These are phyloP conservation scores for Penicillium sp. DNA, from an alignment of 2,329 filamentous ascomycete genomes.

Conservation along the genomic window DNA sequence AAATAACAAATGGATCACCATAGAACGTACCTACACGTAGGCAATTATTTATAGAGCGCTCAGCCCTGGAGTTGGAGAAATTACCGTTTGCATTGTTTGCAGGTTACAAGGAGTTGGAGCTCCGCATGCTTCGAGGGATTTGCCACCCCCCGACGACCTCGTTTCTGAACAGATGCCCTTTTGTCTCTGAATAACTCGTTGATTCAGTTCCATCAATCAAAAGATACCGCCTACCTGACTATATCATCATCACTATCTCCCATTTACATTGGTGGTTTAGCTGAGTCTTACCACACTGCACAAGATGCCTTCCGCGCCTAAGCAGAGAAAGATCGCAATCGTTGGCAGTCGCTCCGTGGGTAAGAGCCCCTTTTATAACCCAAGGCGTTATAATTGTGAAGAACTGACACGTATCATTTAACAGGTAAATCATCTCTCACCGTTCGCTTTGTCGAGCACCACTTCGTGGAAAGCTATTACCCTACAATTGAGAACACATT, in stretches of 20 bases:
- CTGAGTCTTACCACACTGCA: constrained; percentile 1
- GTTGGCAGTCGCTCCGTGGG: constrained; percentile 91
- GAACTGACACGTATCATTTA: constrained; percentile 9
- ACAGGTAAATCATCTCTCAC: constrained; percentile 95
- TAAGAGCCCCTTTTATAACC: constrained; percentile 47
- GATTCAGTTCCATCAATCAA: neutral
- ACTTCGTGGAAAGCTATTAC: constrained; percentile 99
- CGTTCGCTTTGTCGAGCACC: constrained; percentile 93
- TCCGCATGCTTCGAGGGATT: constrained; percentile 27
- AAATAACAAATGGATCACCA: neutral
- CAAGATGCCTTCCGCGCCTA: constrained; percentile 68
- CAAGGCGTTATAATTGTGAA: neutral
- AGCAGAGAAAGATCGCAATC: constrained; percentile 93
- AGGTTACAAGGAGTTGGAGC: constrained; percentile 17
- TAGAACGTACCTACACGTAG: neutral
- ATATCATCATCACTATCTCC: neutral
- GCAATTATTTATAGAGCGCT: neutral
- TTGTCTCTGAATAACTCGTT: constrained; percentile 5
- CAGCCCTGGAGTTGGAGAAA: constrained; percentile 10
- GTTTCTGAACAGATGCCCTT: constrained; percentile 5
- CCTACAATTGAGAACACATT: constrained; percentile 99
- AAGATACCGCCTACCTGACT: neutral
- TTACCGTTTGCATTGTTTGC: constrained; percentile 28
- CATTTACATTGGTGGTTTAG: neutral
- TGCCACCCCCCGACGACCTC: constrained; percentile 20